These are phyloP conservation scores for Polyrhizophydium stewartii DNA, from an alignment of 371 early-diverging fungal genomes.

Conservation along the genomic window DNA sequence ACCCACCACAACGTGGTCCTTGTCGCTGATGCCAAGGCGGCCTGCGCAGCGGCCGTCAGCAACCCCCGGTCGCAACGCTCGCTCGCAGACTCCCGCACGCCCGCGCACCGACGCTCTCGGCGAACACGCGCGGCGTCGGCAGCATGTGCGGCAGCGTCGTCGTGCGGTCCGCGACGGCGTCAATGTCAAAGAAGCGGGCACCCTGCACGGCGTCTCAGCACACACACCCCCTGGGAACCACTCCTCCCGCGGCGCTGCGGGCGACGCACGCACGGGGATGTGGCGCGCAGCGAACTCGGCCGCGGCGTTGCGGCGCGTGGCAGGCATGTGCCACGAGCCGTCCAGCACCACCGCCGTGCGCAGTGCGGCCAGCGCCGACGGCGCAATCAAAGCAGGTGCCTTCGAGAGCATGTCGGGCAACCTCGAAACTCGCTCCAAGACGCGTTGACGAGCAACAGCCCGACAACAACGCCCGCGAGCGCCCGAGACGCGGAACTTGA, in stretches of 20 bases:
- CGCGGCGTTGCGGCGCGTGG: constrained; percentile 57
- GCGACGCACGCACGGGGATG: constrained; percentile 22
- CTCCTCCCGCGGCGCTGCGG: neutral
- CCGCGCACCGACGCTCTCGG: constrained; percentile 28
- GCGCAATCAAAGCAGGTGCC: no score
- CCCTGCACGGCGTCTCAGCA: constrained; percentile 12
- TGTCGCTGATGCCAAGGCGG: constrained; percentile 35
- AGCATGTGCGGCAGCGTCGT: constrained; percentile 43
- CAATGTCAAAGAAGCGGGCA: constrained; percentile 45
- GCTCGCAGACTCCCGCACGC: neutral
- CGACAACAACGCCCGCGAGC: no score
- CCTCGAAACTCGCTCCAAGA: no score
- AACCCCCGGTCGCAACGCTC: no score
- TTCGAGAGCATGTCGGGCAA: no score
- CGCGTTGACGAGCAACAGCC: no score
- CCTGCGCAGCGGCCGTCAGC: constrained; percentile 12
- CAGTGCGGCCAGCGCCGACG: no score
- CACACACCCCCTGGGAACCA: neutral
- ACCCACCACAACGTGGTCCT: constrained; percentile 35
- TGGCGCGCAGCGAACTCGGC: constrained; percentile 50
- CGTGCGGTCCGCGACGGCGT: constrained; percentile 27
- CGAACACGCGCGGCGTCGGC: constrained; percentile 33
- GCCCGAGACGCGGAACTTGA: no score
- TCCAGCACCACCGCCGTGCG: constrained; percentile 74
- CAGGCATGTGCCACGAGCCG: constrained; percentile 89